phyloP scores from a whole-genome alignment of 768 basidiomycete genomes.

The Cytidiella melzeri region DNA sequence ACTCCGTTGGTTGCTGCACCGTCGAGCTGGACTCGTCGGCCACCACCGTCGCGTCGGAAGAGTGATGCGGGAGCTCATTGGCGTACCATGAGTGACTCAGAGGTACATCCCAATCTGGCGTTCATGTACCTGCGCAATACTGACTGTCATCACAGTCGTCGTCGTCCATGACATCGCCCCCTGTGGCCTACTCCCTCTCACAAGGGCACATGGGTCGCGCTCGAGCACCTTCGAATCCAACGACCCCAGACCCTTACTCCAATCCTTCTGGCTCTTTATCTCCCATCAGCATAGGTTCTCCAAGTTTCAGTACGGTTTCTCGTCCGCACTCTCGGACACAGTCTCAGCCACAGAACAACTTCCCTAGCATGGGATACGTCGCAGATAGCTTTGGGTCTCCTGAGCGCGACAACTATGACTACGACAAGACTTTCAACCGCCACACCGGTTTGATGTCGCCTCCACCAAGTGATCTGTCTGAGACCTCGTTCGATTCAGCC shows the following conservation, averaged over 20 bases:
- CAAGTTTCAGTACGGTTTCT: constrained; percentile 36
- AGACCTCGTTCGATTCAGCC: constrained; percentile 24
- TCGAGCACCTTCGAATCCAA: constrained; percentile 71
- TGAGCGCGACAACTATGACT: constrained; percentile 8
- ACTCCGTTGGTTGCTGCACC: constrained; percentile 60
- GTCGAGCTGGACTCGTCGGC: constrained; percentile 72
- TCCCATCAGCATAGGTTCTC: constrained; percentile 28
- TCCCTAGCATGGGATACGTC: constrained; percentile 36
- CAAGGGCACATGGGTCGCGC: constrained; percentile 33
- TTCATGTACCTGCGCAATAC: background rate
- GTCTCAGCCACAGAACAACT: constrained; percentile 39
- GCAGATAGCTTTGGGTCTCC: constrained; percentile 34
- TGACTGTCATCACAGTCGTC: constrained; percentile 8
- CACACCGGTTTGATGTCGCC: constrained; percentile 30
- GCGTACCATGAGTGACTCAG: constrained; percentile 57
- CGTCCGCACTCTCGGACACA: constrained; percentile 64
- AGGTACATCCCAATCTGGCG: constrained; percentile 38
- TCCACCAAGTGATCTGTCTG: constrained; percentile 34
- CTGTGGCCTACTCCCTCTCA: constrained; percentile 37
- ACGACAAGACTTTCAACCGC: background rate
- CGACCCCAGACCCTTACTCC: constrained; percentile 31
- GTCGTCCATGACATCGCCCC: constrained; percentile 32
- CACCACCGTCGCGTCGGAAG: constrained; percentile 63
- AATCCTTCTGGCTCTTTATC: constrained; percentile 4
- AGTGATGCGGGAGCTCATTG: constrained; percentile 63